These are phyloP conservation scores for Senna tora DNA, from an alignment of 306 rosid species.

Conservation along the genomic window DNA sequence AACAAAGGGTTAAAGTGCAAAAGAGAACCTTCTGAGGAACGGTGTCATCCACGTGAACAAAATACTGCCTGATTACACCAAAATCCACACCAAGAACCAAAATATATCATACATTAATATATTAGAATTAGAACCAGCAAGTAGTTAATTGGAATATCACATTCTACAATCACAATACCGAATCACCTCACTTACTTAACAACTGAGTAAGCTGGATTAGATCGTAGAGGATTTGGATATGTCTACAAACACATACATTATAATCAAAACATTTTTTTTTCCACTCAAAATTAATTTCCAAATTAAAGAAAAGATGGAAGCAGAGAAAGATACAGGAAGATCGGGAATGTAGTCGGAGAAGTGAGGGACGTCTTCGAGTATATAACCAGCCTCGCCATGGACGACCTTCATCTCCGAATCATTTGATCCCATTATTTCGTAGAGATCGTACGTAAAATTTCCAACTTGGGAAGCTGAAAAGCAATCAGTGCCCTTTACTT, in stretches of 20 bases:
- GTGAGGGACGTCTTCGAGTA: constrained; percentile 90
- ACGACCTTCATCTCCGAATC: constrained; percentile 52
- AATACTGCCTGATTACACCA: constrained; percentile 72
- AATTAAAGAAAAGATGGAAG: not conserved
- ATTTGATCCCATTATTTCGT: constrained; percentile 43
- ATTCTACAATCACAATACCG: constrained; percentile 1
- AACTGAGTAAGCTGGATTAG: constrained; percentile 95
- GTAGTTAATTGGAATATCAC: constrained; percentile 6
- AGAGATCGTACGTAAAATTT: not conserved
- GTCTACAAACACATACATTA: constrained; percentile 52
- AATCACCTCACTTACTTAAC: constrained; percentile 67
- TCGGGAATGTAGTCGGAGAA: constrained; percentile 69
- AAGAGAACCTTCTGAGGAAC: constrained; percentile 70
- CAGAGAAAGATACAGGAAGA: constrained; percentile 59
- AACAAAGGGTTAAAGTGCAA: constrained; percentile 23
- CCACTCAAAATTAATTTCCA: not conserved
- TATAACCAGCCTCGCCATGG: constrained; percentile 64
- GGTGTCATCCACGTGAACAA: constrained; percentile 83
- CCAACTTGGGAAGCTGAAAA: not conserved
- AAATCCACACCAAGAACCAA: constrained; percentile 1
- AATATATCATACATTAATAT: not conserved
- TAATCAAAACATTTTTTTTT: not conserved
- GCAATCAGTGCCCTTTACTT: not conserved
- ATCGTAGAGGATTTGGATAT: constrained; percentile 80
- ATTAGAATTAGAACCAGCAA: not conserved